Percentiles rank a stretch among this genome's conserved stretches.
Evolutionary conservation across 2,329 filamentous ascomycete species (phyloP).

Genomic region (Verticillium longisporum): DNA sequence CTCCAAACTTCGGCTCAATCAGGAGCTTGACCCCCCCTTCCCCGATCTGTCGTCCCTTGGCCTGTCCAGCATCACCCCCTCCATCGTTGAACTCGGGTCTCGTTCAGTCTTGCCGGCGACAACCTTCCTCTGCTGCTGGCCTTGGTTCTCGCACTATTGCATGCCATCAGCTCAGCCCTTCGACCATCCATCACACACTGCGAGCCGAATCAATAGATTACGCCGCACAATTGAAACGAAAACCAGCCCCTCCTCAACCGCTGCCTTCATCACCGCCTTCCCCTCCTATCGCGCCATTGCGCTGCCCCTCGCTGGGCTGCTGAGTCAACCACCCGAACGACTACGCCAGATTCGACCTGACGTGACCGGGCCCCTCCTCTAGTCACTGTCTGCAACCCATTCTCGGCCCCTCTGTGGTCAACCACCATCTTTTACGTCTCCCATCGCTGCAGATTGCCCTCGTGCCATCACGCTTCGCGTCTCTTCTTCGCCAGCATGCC

Average conservation of each 20-base stretch:
- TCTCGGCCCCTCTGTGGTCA: background rate
- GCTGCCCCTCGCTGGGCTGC: background rate
- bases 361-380: background rate
- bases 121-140: background rate
- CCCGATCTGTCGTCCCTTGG: background rate
- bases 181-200: background rate
- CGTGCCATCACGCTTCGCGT: background rate
- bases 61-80: background rate
- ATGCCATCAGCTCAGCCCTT: background rate
- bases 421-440: background rate
- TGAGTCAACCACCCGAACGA: background rate
- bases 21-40: background rate
- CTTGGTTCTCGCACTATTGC: background rate
- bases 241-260: background rate
- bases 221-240: background rate
- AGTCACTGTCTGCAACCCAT: background rate
- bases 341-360: background rate
- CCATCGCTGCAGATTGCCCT: background rate
- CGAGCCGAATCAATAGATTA: background rate
- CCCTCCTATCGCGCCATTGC: background rate
- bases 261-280: background rate
- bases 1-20: background rate
- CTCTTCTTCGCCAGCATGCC: constrained; percentile 12
- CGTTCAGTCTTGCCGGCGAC: background rate
- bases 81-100: background rate